Percentiles rank a stretch among this genome's conserved stretches.
Conservation (phyloP, 768 basidiomycete species). For the Mycena vitilis region DNA sequence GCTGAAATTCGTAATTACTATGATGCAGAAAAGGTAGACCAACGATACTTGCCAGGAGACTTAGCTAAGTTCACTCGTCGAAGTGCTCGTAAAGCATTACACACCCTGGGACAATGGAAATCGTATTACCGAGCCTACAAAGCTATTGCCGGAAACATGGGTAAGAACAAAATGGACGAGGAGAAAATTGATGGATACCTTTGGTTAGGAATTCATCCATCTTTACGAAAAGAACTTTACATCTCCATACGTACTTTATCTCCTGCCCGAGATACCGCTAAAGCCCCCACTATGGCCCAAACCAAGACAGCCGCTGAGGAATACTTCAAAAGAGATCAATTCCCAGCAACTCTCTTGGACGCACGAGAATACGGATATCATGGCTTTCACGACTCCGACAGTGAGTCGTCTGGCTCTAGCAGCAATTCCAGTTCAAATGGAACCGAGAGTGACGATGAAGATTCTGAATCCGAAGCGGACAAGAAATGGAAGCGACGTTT, state of each 20-base stretch:
- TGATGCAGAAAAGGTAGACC: slow-evolving; percentile 17
- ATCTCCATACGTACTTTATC: not conserved
- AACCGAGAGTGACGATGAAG: not conserved
- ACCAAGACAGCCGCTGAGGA: slow-evolving; percentile 9
- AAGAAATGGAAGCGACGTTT: slow-evolving; percentile 3
- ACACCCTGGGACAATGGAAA: slow-evolving; percentile 9
- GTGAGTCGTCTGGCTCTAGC: not conserved
- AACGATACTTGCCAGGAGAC: not conserved
- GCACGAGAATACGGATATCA: not conserved
- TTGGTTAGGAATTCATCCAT: slow-evolving; percentile 1
- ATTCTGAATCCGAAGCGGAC: not conserved
- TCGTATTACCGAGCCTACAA: slow-evolving; percentile 3
- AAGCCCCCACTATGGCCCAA: slow-evolving; percentile 1
- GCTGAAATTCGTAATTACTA: slow-evolving; percentile 4
- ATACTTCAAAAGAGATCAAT: slow-evolving; percentile 16
- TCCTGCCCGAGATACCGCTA: not conserved
- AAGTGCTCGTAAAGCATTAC: not conserved
- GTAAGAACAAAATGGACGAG: not conserved
- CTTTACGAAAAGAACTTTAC: not conserved
- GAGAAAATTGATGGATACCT: slow-evolving; percentile 1
- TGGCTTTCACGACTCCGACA: not conserved
- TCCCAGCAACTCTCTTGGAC: slow-evolving; percentile 5
- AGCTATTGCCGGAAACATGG: slow-evolving; percentile 11
- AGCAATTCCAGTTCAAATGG: not conserved
- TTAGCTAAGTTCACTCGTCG: not conserved